These are phyloP conservation scores for Canna indica DNA, from an alignment of 176 grass and related monocot species.

Conservation along the genomic window DNA sequence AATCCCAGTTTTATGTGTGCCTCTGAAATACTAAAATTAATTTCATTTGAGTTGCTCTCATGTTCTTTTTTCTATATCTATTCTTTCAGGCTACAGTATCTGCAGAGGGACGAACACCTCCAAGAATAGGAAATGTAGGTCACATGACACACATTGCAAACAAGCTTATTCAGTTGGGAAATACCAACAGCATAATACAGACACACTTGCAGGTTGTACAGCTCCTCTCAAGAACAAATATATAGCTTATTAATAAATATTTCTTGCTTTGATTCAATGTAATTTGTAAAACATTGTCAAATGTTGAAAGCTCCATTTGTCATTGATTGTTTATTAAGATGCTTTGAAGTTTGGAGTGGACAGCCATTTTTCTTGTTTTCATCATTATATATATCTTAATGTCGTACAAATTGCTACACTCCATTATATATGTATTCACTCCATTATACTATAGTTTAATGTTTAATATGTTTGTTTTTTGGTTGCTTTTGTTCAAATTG, in stretches of 20 bases:
- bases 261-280: background rate
- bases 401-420: too few species aligned
- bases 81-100: conserved; percentile 54
- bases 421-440: background rate
- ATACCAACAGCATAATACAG: conserved; percentile 53
- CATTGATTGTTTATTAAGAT: background rate
- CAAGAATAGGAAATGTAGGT: conserved; percentile 90
- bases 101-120: conserved; percentile 57
- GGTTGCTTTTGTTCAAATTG: background rate
- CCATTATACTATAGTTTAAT: background rate
- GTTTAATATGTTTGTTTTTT: background rate
- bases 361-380: background rate
- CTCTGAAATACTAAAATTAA: too few species aligned
- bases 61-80: background rate
- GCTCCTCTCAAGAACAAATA: background rate
- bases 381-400: too few species aligned
- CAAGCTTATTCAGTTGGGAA: conserved; percentile 81
- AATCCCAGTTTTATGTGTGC: too few species aligned
- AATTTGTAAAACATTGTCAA: background rate
- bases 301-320: background rate
- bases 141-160: conserved; percentile 92
- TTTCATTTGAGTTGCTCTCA: background rate
- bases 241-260: background rate
- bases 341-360: background rate
- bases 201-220: conserved; percentile 50